A percentile compares a stretch with the other conserved stretches of the same genome.
These are phyloP conservation scores for Aspergillus alliaceus DNA, from an alignment of 2,329 filamentous ascomycete species.

Conservation along the genomic window DNA sequence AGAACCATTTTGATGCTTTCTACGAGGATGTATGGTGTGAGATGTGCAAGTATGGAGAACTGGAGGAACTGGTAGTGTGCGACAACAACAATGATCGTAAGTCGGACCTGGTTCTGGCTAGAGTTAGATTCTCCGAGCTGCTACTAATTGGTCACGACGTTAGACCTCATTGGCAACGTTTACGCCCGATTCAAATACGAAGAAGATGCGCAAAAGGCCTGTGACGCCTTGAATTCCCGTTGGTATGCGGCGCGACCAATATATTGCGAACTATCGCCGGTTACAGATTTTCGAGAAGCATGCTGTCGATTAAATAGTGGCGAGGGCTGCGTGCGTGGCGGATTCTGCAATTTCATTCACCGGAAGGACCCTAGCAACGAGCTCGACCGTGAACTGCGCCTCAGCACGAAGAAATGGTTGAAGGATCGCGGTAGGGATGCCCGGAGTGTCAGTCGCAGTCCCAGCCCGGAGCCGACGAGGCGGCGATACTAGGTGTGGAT, in stretches of 20 bases:
- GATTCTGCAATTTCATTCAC: conserved; percentile 99
- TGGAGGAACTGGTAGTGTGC: conserved; percentile 97
- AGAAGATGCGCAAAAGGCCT: conserved; percentile 88
- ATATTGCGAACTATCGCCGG: conserved; percentile 95
- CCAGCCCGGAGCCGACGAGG: conserved; percentile 79
- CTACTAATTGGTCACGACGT: conserved; percentile 8
- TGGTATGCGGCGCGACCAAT: conserved; percentile 98
- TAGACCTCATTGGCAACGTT: conserved; percentile 95
- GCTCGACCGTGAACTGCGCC: conserved; percentile 80
- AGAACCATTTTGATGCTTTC: conserved; percentile 99
- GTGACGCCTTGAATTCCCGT: conserved; percentile 87
- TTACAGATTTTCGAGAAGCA: conserved; percentile 97
- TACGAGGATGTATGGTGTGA: conserved; percentile 99
- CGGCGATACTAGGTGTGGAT: conserved; percentile 60
- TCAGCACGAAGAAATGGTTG: conserved; percentile 96
- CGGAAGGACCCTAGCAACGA: conserved; percentile 90
- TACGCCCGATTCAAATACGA: conserved; percentile 99
- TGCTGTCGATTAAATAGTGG: conserved; percentile 93
- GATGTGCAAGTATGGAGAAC: conserved; percentile 97
- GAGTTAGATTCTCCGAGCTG: background rate
- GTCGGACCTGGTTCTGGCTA: conserved; percentile 41
- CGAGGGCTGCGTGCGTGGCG: conserved; percentile 91
- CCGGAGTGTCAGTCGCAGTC: conserved; percentile 77
- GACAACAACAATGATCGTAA: conserved; percentile 98
- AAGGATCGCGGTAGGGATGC: conserved; percentile 79